phyloP scores from a whole-genome alignment of 2,329 filamentous ascomycete species.

The Leptographium galeiforme region DNA sequence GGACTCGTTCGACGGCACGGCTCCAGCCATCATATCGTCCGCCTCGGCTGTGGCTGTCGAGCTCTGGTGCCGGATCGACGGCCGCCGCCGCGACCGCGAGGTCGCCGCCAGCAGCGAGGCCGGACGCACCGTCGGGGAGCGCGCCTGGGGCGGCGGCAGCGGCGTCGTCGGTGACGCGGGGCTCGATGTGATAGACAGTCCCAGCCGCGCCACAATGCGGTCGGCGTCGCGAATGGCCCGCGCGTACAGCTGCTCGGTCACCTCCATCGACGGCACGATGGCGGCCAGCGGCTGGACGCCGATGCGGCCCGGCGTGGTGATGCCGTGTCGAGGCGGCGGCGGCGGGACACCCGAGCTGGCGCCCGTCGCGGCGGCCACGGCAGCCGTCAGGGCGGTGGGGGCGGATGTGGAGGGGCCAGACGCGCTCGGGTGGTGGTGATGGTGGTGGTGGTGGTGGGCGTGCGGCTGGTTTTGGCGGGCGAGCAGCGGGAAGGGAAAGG shows the following conservation, averaged over 20 bases:
- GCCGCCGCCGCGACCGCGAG: conserved; percentile 51
- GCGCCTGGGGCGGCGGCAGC: conserved; percentile 50
- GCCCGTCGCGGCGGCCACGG: conserved; percentile 1
- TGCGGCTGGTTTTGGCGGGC: conserved; percentile 12
- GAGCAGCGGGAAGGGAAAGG: not conserved
- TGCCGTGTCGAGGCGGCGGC: conserved; percentile 21
- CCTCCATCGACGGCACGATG: conserved; percentile 53
- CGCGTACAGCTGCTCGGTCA: conserved; percentile 54
- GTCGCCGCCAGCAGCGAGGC: conserved; percentile 38
- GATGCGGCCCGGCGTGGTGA: conserved; percentile 35
- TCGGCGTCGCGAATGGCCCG: conserved; percentile 72
- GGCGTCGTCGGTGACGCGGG: conserved; percentile 86
- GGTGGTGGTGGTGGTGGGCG: conserved; percentile 30
- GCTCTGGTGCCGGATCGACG: conserved; percentile 78
- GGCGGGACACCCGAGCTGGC: conserved; percentile 1
- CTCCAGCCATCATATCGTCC: conserved; percentile 77
- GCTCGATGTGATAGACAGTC: conserved; percentile 64
- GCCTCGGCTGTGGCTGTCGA: conserved; percentile 60
- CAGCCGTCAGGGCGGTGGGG: not conserved
- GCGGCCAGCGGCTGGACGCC: conserved; percentile 54
- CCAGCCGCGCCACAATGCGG: conserved; percentile 69
- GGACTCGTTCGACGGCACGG: conserved; percentile 65
- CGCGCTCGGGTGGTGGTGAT: conserved; percentile 24
- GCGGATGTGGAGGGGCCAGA: not conserved
- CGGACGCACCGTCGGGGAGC: conserved; percentile 41